Base-by-base conservation (phyloP, 2,329 filamentous ascomycete species). In the Gnomoniopsis smithogilvyi region DNA sequence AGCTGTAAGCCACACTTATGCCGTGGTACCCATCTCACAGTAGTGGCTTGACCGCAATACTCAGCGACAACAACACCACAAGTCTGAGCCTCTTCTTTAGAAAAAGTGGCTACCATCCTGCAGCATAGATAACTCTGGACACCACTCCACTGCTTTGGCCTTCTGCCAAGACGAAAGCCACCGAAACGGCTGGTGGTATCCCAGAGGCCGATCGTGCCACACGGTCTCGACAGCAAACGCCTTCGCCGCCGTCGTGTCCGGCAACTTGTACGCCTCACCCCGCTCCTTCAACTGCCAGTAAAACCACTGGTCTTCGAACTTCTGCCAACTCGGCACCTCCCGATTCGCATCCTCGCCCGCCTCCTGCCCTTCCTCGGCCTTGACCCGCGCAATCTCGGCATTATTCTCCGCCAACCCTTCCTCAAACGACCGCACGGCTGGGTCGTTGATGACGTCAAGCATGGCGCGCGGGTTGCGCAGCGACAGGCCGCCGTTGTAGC, bases 401-500 rank as follows among this genome's bases (percentile, higher is more conserved):
- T 21, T 43, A 7, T 26, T 38, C 11, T 51, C 50, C 2, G 6
- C 17, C 41, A 45, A n/a, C 10, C 8, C 41, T 3, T 45, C 41
- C 61, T 72, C 71, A 36, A 68, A 68, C 49, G 61, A 26, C 49
- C 63, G 67, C 34, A 62, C 68, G 2, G 56, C 11, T 54, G 54
- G 14, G 65, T 30, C 1, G 14, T 15, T n/a, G 41, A 45, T 45
- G 64, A 70, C 51, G 3, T 64, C 60, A 30, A 71, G 62, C 26
- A 69, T 58, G 34, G 67, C 53, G 36, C 61, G 64, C 36, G 68
- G 68, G 63, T 67, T 70, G 2, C 71, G 66, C 26, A 73, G 47
- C n/a, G 70, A 72, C 36, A 73, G 59, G 1, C 69, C 70, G 43
- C 70, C 71, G 62, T 73, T 71, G 59, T 67, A 71, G 4, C 66